Conservation (phyloP, 176 grass and related monocot species). For the Aegilops sharonensis region DNA sequence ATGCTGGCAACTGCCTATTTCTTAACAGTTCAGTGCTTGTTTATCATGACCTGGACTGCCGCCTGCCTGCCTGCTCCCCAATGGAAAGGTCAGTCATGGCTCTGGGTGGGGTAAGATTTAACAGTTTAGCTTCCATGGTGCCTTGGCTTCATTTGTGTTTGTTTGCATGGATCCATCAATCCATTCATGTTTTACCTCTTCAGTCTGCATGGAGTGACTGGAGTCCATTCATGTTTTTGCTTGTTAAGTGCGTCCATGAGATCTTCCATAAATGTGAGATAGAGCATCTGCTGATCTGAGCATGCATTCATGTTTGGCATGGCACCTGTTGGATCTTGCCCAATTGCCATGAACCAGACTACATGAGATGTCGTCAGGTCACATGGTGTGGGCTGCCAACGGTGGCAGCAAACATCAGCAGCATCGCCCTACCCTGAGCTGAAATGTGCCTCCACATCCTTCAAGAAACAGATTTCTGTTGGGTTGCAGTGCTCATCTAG, state of each 20-base stretch:
- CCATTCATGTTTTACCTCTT: background rate
- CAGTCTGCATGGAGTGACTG: background rate
- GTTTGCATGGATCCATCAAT: constrained; percentile 3
- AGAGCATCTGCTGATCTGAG: background rate
- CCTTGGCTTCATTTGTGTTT: background rate
- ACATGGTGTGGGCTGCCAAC: constrained; percentile 28
- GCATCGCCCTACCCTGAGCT: constrained; percentile 18
- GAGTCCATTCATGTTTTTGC: background rate
- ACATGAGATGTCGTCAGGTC: background rate
- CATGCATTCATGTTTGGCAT: background rate
- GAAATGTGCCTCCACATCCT: constrained; percentile 19
- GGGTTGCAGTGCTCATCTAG: background rate
- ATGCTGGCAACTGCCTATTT: constrained; percentile 23
- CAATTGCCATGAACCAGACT: background rate
- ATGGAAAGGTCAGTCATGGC: background rate
- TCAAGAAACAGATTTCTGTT: constrained; percentile 22
- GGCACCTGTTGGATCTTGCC: constrained; percentile 16
- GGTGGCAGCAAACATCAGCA: constrained; percentile 22
- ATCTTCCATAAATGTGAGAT: constrained; percentile 13
- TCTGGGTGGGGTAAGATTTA: background rate
- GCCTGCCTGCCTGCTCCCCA: background rate
- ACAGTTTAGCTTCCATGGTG: background rate
- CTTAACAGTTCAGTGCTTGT: background rate
- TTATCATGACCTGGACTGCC: background rate
- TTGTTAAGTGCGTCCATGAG: background rate